Conservation (phyloP, 1,284 basidiomycete species). For the Apiotrichum laibachii region DNA sequence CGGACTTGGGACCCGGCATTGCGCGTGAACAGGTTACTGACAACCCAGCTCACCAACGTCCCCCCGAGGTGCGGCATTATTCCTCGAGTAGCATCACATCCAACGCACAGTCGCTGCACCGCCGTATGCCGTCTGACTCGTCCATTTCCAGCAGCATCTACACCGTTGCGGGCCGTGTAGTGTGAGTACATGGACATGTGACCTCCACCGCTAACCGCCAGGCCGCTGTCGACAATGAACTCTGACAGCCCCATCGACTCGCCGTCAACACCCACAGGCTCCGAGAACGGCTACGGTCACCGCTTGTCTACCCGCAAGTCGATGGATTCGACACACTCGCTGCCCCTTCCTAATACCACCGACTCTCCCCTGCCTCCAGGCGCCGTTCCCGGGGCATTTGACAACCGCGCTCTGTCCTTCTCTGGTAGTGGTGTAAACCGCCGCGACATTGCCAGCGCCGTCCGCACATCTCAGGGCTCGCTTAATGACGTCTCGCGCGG, state of each 20-base stretch:
- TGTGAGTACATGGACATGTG: constrained; percentile 11
- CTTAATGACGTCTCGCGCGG: constrained; percentile 13
- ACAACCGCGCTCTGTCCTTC: constrained; percentile 49
- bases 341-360: constrained; percentile 27
- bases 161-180: constrained; percentile 25
- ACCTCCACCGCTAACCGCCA: constrained; percentile 14
- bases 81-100: constrained; percentile 16
- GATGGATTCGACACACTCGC: constrained; percentile 45
- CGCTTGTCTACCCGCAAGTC: constrained; percentile 40
- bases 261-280: constrained; percentile 44
- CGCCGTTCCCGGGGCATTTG: constrained; percentile 30
- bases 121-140: constrained; percentile 46
- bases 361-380: constrained; percentile 35
- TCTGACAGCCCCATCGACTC: constrained; percentile 29
- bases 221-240: constrained; percentile 33
- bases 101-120: constrained; percentile 23
- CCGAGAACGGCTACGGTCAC: constrained; percentile 34
- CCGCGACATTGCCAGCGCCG: constrained; percentile 34
- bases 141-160: constrained; percentile 45
- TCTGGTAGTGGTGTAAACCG: constrained; percentile 40
- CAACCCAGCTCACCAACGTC: not conserved
- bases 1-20: not conserved
- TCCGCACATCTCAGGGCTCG: constrained; percentile 37
- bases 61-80: constrained; percentile 4
- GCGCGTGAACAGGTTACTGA: constrained; percentile 1